These are phyloP conservation scores for Cyclocybe cylindracea DNA, from an alignment of 768 basidiomycete species.

Conservation along the genomic window DNA sequence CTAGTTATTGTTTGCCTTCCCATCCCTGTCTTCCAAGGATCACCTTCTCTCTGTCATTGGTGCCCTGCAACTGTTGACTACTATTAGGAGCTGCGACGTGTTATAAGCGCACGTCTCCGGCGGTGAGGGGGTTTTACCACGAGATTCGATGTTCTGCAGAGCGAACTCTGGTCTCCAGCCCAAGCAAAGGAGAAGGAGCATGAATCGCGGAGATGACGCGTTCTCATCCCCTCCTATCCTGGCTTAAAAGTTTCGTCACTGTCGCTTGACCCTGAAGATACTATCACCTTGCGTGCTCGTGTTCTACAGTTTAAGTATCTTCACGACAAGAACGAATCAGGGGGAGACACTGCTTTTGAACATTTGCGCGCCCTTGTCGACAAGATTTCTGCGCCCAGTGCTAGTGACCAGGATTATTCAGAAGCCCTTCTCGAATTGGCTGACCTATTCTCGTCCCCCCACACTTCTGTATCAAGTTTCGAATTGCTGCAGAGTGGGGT, in stretches of 20 bases:
- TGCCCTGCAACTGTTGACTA: slow-evolving; percentile 91
- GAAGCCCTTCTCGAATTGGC: slow-evolving; percentile 76
- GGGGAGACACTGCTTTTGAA: slow-evolving; percentile 63
- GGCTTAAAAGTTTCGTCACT: slow-evolving; percentile 68
- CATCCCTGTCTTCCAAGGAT: slow-evolving; percentile 91
- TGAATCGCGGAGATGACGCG: too few relatives aligned
- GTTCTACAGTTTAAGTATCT: slow-evolving; percentile 86
- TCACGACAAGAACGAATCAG: slow-evolving; percentile 52
- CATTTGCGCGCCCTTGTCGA: slow-evolving; percentile 66
- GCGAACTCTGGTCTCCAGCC: slow-evolving; percentile 53
- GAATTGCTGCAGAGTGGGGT: slow-evolving; percentile 94
- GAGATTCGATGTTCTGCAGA: slow-evolving; percentile 85
- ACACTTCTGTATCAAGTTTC: slow-evolving; percentile 89
- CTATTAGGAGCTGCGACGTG: slow-evolving; percentile 81
- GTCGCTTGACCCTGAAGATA: slow-evolving; percentile 83
- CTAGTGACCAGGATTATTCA: slow-evolving; percentile 63
- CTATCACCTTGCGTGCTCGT: slow-evolving; percentile 88
- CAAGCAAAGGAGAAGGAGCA: slow-evolving; percentile 55
- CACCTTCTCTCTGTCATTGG: slow-evolving; percentile 84
- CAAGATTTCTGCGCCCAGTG: slow-evolving; percentile 53
- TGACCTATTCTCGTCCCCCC: slow-evolving; percentile 72
- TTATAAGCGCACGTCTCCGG: slow-evolving; percentile 89
- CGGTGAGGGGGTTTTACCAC: slow-evolving; percentile 94
- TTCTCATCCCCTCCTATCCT: slow-evolving; percentile 50
- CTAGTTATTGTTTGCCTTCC: slow-evolving; percentile 94